Evolutionary conservation across 805 yeast genomes (phyloP), one percentile per base, ranked within the genome.

Genomic region (Candida nemodendra): DNA sequence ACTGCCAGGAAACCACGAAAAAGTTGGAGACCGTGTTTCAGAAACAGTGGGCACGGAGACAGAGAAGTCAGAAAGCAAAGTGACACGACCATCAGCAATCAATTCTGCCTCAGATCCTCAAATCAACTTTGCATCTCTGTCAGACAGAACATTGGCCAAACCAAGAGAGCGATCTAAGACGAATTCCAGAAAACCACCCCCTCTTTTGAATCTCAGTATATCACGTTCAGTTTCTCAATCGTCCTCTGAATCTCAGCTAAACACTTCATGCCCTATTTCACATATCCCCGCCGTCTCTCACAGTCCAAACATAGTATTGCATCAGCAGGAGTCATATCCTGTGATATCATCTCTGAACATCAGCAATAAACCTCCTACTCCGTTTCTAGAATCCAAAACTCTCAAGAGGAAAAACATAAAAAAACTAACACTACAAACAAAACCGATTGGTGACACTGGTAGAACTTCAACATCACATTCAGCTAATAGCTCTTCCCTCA

Each of bases 401-500:
- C 53, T 80, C 39, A 75, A 74, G 45, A 66, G 85, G 47, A 64
- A 76, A 39, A 82, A 82, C 50, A 57, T 79, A 47, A 82, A 82
- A 57, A 69, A 76, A 44, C 64, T 80, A 26, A 71, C 77, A 7
- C 57, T 81, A 9, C 42, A 50, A 17, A 23, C 42, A 19, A 19
- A 24, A 17, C 36, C 42, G 4, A 26, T 19, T 23, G n/a, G 24
- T 18, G 14, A 19, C n/a, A 6, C 18, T 21, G 17, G 32, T 18
- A 22, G 24, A 11, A 21, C 7, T 21, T 8, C 24, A 21, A 8
- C 24, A 7, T 33, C 16, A 12, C 12, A 29, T 9, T 12, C 32
- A 27, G 21, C 30, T 14, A 27, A 44, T 18, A 33, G 42, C 11
- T 29, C 47, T 4, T 39, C 58, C 4, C 32, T 56, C 8, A 31